Evolutionary conservation across 75 land plant genomes (phyloP), one percentile per base, ranked within the genome.

Genomic region (Azolla pinnata): DNA sequence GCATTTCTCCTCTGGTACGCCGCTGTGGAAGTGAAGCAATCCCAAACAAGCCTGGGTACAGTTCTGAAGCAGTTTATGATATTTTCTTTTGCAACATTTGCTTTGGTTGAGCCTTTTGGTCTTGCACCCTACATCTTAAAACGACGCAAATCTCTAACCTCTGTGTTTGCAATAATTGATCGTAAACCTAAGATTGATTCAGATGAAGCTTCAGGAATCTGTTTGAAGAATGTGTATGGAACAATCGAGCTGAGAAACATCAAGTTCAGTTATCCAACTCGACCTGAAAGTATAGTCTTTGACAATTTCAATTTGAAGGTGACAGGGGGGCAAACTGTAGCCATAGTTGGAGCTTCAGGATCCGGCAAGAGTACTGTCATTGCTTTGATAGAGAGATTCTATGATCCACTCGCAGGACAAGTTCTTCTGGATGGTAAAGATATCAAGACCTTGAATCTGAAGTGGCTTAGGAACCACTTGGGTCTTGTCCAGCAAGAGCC

Each of bases 401-500:
- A 95, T 67, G 99, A 95, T 57, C 99, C 99, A 24, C 75, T 71
- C 44, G 70, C 81, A 33, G 99, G 99, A 25, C 82, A 76, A 26
- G 67, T 82, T 25, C 52, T 80, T 29, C 60, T 95, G 14, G 99
- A 95, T 68, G 97, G 99, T 34, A 83, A 89, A 46, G 92, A 95
- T 66, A 27, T 95, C 56, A 83, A 79, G 34, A 44, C 59, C 0
- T 81, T 81, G 62, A 86, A 95, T 47, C 61, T 95, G 55, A 67
- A 92, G 60, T 95, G 97, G 91, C 75, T 95, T 60, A 77, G 99
- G 58, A 84, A 64, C 48, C 90, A 95, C 63, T 60, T 95, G 61
- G 99, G 97, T 40, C 71, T 95, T 34, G 88, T 95, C 47, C 99
- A 86, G 54, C 97, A 90, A 61, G 99, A 95, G 40, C 99, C 99